Evolutionary conservation across 1,284 basidiomycete species (phyloP).

Genomic region (Rhodotorula sp.): DNA sequence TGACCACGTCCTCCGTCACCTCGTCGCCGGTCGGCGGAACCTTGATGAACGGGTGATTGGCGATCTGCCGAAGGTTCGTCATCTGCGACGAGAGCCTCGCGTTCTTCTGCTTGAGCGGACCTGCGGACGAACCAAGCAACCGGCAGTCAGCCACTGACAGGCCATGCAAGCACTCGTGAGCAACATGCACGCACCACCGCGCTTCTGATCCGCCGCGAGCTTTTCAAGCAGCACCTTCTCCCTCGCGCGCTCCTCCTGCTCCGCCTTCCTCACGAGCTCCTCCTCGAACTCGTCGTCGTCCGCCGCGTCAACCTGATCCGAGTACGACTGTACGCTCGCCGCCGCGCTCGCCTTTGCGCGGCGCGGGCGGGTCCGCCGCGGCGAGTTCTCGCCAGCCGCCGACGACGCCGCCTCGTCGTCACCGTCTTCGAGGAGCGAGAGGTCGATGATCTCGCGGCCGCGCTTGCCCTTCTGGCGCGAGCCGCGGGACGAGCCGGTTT

Average conservation of each 20-base stretch:
- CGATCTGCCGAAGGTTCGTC: constrained; percentile 76
- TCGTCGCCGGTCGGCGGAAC: constrained; percentile 56
- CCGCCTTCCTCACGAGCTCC: constrained; percentile 2
- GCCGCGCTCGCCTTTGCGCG: constrained; percentile 49
- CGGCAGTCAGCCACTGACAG: neutral
- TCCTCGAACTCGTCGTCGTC: constrained; percentile 33
- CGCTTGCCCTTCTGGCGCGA: neutral
- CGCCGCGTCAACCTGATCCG: constrained; percentile 6
- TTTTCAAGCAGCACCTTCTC: neutral
- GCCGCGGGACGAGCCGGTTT: constrained; percentile 51
- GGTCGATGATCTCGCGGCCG: neutral
- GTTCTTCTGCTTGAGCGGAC: constrained; percentile 1
- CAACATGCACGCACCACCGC: constrained; percentile 2
- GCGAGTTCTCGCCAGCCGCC: too few relatives aligned
- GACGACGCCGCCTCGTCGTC: neutral
- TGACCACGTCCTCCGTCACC: constrained; percentile 73
- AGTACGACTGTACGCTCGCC: constrained; percentile 29
- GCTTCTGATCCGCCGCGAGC: neutral
- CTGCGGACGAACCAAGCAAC: neutral
- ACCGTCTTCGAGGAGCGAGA: constrained; percentile 70
- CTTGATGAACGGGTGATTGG: constrained; percentile 77
- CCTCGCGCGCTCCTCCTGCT: neutral
- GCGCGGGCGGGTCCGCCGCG: constrained; percentile 66
- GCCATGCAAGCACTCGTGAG: too few relatives aligned
- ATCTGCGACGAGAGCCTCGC: constrained; percentile 60